These are phyloP conservation scores for Euclidium syriacum DNA, from an alignment of 345 rosid genomes.

Conservation along the genomic window DNA sequence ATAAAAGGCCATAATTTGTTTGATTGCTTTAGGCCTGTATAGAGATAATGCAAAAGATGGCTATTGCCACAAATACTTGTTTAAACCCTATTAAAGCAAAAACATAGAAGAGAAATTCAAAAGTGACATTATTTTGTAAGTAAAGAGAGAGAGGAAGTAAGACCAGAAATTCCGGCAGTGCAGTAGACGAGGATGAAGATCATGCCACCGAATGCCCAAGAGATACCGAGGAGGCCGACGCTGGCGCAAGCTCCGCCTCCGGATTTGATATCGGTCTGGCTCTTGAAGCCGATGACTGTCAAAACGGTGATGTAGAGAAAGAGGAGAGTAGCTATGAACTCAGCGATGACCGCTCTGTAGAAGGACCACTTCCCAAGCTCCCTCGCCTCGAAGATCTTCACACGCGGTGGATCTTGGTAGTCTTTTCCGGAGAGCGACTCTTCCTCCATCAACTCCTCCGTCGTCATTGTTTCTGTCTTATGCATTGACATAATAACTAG, in stretches of 20 bases:
- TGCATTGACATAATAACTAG: no score
- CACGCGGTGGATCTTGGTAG: conserved; percentile 78
- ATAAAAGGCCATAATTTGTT: no score
- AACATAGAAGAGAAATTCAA: no score
- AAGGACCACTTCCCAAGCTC: conserved; percentile 76
- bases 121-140: no score
- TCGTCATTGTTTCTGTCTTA: conserved; percentile 15
- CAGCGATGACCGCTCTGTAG: conserved; percentile 78
- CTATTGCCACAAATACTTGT: no score
- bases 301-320: conserved; percentile 66
- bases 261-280: conserved; percentile 34
- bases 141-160: not conserved
- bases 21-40: no score
- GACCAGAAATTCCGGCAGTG: conserved; percentile 86
- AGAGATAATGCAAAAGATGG: not conserved
- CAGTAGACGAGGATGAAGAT: conserved; percentile 77
- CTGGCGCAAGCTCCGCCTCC: conserved; percentile 45
- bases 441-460: conserved; percentile 38
- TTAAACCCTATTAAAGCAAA: no score
- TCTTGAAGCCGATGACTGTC: conserved; percentile 71
- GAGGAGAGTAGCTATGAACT: conserved; percentile 79
- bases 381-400: conserved; percentile 45
- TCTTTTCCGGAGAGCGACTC: conserved; percentile 58
- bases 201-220: conserved; percentile 94
- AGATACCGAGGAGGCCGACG: conserved; percentile 75